Conservation (phyloP, 108 stramenopile genomes). For the Cyclotella atomus region DNA sequence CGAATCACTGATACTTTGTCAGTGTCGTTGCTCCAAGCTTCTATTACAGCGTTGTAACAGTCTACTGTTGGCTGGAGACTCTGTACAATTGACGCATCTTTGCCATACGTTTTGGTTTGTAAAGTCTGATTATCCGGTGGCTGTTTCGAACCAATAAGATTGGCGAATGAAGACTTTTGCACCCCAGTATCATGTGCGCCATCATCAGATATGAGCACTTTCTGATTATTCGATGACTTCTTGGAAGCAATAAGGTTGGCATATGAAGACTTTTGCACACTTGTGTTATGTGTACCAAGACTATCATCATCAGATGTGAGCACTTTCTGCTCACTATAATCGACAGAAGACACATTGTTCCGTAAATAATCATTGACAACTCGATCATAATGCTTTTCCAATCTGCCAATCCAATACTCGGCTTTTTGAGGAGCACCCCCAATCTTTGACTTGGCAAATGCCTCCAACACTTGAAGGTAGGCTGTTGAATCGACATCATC, state of each 20-base stretch:
- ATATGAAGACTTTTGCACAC: too few species aligned
- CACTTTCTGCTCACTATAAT: too few species aligned
- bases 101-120: constrained; percentile 3
- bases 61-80: constrained; percentile 54
- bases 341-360: background rate
- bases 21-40: constrained; percentile 73
- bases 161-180: background rate
- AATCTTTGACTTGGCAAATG: constrained; percentile 42
- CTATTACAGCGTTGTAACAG: constrained; percentile 76
- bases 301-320: too few species aligned
- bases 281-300: too few species aligned
- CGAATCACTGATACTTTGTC: constrained; percentile 57
- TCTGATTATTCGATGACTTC: too few species aligned
- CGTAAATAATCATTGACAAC: constrained; percentile 7
- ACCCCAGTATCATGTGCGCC: background rate
- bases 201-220: too few species aligned
- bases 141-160: background rate
- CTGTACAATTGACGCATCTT: constrained; percentile 19
- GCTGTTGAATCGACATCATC: constrained; percentile 50
- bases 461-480: constrained; percentile 62
- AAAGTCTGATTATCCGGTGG: background rate
- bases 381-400: constrained; percentile 32
- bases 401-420: constrained; percentile 59
- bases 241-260: too few species aligned
- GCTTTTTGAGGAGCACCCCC: constrained; percentile 62